These are phyloP conservation scores for Lagenaria siceraria DNA, from an alignment of 306 rosid species.

Conservation along the genomic window DNA sequence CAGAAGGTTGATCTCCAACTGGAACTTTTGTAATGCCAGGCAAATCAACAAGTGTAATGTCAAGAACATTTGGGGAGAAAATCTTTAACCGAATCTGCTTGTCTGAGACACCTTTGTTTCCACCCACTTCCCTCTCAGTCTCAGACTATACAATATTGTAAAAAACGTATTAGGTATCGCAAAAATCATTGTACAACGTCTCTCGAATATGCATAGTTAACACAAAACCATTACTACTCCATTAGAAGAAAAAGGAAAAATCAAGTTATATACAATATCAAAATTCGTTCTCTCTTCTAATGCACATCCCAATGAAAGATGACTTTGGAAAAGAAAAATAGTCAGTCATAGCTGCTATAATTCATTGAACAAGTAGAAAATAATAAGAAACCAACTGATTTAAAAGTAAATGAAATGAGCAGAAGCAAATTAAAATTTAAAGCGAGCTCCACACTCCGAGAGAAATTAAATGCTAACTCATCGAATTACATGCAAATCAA, in stretches of 20 bases:
- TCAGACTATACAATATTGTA: slow-evolving; percentile 41
- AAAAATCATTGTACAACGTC: neutral
- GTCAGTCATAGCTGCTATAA: neutral
- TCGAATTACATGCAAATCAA: neutral
- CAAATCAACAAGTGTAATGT: slow-evolving; percentile 91
- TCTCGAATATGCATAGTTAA: neutral
- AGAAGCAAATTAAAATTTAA: neutral
- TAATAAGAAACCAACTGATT: neutral
- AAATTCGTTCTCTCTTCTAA: neutral
- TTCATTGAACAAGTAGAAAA: neutral
- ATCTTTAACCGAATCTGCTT: slow-evolving; percentile 95
- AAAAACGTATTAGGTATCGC: neutral
- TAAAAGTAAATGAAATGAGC: neutral
- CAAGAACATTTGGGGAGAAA: slow-evolving; percentile 93
- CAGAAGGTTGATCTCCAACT: slow-evolving; percentile 97
- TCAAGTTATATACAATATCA: neutral
- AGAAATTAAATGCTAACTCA: neutral
- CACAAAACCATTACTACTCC: neutral
- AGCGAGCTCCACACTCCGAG: neutral
- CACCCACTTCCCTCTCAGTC: slow-evolving; percentile 95
- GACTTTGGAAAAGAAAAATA: neutral
- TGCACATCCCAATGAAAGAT: neutral
- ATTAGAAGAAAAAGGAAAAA: neutral
- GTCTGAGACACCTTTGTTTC: slow-evolving; percentile 94
- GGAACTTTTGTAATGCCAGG: slow-evolving; percentile 99